phyloP scores from a whole-genome alignment of 2,329 filamentous ascomycete species.

The Talaromyces amestolkiae region DNA sequence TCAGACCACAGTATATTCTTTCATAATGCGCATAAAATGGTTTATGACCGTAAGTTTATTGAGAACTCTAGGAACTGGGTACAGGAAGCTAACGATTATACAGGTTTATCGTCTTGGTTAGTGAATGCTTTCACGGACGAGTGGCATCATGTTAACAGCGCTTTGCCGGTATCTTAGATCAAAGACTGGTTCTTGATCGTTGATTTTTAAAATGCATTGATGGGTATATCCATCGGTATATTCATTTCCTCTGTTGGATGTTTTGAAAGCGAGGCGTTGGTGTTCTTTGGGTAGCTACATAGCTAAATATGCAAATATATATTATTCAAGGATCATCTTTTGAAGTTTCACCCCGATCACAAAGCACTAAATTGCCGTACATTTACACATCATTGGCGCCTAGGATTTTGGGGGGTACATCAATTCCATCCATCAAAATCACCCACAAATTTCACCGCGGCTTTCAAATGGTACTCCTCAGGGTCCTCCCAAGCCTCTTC shows the following conservation, averaged over 20 bases:
- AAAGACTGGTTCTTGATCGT: not conserved
- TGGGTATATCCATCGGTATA: not conserved
- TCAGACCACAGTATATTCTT: constrained; percentile 94
- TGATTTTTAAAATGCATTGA: not conserved
- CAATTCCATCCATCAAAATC: constrained; percentile 53
- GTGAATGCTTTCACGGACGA: constrained; percentile 19
- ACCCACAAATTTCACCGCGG: constrained; percentile 49
- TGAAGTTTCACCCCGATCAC: not conserved
- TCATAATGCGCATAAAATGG: constrained; percentile 85
- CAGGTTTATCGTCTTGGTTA: constrained; percentile 18
- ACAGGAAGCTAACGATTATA: not conserved
- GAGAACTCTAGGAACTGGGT: not conserved
- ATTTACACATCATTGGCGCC: no score
- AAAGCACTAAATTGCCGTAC: not conserved
- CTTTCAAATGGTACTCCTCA: constrained; percentile 49
- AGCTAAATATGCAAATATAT: not conserved
- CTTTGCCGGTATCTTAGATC: not conserved
- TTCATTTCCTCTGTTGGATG: not conserved
- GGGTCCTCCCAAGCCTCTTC: constrained; percentile 45
- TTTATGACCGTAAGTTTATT: constrained; percentile 78
- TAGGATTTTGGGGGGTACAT: not conserved
- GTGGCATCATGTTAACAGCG: constrained; percentile 16
- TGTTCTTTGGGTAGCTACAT: not conserved
- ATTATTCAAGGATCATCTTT: not conserved
- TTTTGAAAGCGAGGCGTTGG: not conserved